Evolutionary conservation across 2,329 filamentous ascomycete species (phyloP), one percentile per base, ranked within the genome.

Genomic region (Davidsoniella virescens): DNA sequence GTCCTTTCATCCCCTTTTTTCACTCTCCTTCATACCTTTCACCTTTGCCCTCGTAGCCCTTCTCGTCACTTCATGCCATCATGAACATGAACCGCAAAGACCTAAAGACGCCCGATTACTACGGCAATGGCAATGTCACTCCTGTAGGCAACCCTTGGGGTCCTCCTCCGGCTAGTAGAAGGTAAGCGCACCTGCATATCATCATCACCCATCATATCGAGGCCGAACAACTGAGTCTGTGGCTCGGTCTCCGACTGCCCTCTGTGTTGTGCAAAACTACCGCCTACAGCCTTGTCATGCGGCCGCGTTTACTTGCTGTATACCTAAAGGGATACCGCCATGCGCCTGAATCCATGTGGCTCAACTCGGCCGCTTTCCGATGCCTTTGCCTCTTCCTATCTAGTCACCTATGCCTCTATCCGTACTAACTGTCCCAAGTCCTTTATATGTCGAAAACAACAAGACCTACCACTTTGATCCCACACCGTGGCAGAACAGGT

Each of bases 41-140:
- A 20, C 20, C 20, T 20, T 37, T 33, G 36, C 25, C 14, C 38
- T 44, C 26, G 14, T 29, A 6, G 9, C 38, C 8, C 20, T 39
- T n/a, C 26, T 49, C 43, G 12, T 29, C 9, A 39, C 48, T 52
- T 33, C 37, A 37, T 47, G 38, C 20, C 47, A 44, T 42, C 39
- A 39, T 50, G 42, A 50, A 49, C 47, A 53, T 50, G 52, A 53
- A 50, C 23, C 52, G 52, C 52, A 53, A 53, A 53, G 52, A 53
- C 43, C 39, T 53, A 18, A 50, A 47, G 38, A 53, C 47, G 47
- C 48, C 52, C 48, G 52, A 53, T 25, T 53, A 47, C 44, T 53
- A 53, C 40, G 44, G 48, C 23, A 47, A 20, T 4, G 41, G 43
- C 38, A 47, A 47, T 14, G 47, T 47, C 20, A 29, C 47, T 50